phyloP scores from a whole-genome alignment of 495 filamentous ascomycete species.

The Annulohypoxylon nitens region DNA sequence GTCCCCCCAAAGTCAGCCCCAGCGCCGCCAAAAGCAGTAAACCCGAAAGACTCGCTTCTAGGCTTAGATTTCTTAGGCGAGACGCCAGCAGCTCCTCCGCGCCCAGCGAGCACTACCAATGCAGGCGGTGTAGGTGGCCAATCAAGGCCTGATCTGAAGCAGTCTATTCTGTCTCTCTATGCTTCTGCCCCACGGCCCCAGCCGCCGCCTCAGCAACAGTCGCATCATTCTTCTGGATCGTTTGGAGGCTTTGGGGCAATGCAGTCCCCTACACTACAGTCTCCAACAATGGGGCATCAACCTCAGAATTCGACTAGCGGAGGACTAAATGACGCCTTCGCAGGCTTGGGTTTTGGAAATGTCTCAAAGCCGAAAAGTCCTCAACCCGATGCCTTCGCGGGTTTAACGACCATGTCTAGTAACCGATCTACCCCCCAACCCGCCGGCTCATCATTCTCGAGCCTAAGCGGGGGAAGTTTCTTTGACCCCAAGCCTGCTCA shows the following conservation, averaged over 20 bases:
- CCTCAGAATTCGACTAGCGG: constrained; percentile 68
- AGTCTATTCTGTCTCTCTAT: constrained; percentile 96
- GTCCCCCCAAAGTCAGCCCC: constrained; percentile 74
- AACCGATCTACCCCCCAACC: constrained; percentile 66
- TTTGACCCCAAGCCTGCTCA: constrained; percentile 80
- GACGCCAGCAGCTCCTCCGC: constrained; percentile 71
- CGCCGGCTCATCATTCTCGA: constrained; percentile 66
- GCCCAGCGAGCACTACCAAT: constrained; percentile 79
- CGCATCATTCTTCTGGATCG: constrained; percentile 55
- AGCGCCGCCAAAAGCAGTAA: constrained; percentile 66
- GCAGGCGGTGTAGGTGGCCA: constrained; percentile 68
- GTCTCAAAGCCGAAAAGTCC: constrained; percentile 66
- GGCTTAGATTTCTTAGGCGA: constrained; percentile 94
- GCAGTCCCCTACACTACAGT: constrained; percentile 66
- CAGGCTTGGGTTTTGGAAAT: constrained; percentile 77
- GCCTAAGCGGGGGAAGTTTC: constrained; percentile 77
- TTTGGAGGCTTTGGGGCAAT: constrained; percentile 75
- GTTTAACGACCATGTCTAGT: constrained; percentile 72
- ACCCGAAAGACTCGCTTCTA: constrained; percentile 85
- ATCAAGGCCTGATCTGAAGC: constrained; percentile 93
- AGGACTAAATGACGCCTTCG: constrained; percentile 89
- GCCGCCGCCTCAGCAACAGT: constrained; percentile 68
- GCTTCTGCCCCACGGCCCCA: constrained; percentile 82
- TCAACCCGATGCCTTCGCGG: constrained; percentile 78
- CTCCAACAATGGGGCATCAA: constrained; percentile 59